A percentile compares a stretch with the other conserved stretches of the same genome.
phyloP scores from a whole-genome alignment of 345 rosid genomes.

The Anacardium occidentale region DNA sequence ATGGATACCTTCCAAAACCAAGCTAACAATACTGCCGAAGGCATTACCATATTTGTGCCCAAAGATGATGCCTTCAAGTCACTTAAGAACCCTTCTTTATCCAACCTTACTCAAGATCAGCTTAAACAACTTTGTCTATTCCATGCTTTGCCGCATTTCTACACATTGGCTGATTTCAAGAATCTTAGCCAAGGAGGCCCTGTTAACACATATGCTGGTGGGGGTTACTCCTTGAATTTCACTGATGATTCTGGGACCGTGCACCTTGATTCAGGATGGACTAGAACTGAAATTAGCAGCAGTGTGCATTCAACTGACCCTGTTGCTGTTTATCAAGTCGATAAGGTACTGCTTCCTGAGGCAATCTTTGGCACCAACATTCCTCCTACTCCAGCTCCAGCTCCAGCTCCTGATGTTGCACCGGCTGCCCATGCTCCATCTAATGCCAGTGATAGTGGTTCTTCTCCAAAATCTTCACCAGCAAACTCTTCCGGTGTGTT shows the following conservation, averaged over 20 bases:
- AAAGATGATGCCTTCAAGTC: constrained; percentile 76
- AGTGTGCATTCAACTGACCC: constrained; percentile 77
- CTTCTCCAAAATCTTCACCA: constrained; percentile 38
- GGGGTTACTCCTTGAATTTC: constrained; percentile 61
- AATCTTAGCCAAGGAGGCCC: constrained; percentile 70
- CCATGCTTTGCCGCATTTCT: constrained; percentile 78
- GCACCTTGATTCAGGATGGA: constrained; percentile 70
- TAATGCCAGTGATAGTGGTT: constrained; percentile 24
- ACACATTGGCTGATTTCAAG: constrained; percentile 71
- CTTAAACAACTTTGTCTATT: constrained; percentile 73
- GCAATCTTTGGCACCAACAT: constrained; percentile 89
- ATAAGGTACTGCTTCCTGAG: constrained; percentile 73
- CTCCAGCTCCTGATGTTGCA: constrained; percentile 65
- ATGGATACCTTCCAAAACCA: constrained; percentile 82
- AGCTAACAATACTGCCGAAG: constrained; percentile 85
- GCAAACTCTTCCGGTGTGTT: constrained; percentile 42
- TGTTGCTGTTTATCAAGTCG: constrained; percentile 80
- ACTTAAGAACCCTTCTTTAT: constrained; percentile 59
- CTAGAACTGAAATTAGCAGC: constrained; percentile 69
- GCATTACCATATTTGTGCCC: constrained; percentile 86
- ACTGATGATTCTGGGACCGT: constrained; percentile 65
- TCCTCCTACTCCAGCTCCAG: constrained; percentile 86
- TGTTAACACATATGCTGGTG: constrained; percentile 65
- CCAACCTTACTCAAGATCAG: constrained; percentile 72
- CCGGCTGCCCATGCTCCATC: constrained; percentile 71